Evolutionary conservation across 2,329 filamentous ascomycete genomes (phyloP), one percentile per base, ranked within the genome.

Genomic region (Aspergillus texensis): DNA sequence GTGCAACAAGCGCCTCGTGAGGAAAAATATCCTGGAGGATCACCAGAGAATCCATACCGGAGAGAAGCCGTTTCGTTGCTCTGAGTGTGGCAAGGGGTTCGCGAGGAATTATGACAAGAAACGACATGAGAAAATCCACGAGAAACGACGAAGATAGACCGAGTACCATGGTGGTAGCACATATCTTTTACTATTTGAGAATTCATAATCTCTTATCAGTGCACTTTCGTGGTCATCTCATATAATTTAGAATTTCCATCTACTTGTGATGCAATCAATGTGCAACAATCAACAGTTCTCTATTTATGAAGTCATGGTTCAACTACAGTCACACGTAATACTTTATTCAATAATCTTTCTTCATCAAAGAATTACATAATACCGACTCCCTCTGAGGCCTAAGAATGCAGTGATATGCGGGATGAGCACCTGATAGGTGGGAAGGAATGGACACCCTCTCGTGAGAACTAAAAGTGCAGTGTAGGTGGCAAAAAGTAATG

Each of bases 51-150:
- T 43, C 1, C 60, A 62, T 59, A 28, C n/a, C 2, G 60, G 56
- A 4, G 60, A 58, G 16, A 62, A 39, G 3, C 60, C 56, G 19
- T 62, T 50, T 60, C 46, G 50, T 10, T 62, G 61, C 21, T 46
- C 43, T 46, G 43, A 46, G 43, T 46, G 21, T 24, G 43, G 43
- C 2, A 21, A 16, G 21, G 43, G n/a, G 5, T 46, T 46, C 6
- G 43, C 43, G 10, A 46, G 43, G 21, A 24, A 24, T 12, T 24
- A 12, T 46, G 43, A 46, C 43, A 46, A 21, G 43, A 46, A 46
- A 24, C n/a, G 43, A 14, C 43, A 46, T 24, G 43, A 46, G 10
- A 46, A 46, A 14, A 46, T 6, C 21, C 43, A 46, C n/a, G 43
- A 46, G 43, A 21, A 9, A 24, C n/a, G 43, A 1, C n/a, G 43